These are phyloP conservation scores for Ceratonia siliqua DNA, from an alignment of 306 rosid species.

Conservation along the genomic window DNA sequence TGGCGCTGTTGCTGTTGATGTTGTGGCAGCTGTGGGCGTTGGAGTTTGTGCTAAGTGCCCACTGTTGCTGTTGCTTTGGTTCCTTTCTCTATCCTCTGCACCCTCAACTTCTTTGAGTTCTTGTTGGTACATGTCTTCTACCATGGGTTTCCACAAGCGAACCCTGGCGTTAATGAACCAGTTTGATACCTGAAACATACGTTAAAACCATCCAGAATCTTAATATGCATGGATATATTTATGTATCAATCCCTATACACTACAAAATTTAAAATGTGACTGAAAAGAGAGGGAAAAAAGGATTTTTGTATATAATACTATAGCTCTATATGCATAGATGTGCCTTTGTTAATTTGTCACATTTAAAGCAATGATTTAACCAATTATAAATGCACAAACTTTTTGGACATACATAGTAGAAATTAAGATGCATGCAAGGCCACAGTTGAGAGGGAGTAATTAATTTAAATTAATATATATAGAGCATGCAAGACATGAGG, in stretches of 20 bases:
- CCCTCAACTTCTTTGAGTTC: slow-evolving; percentile 67
- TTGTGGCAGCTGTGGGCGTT: slow-evolving; percentile 40
- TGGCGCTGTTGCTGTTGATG: slow-evolving; percentile 37
- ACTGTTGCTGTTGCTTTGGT: slow-evolving; percentile 44
- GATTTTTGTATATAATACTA: background rate
- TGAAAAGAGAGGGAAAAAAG: background rate
- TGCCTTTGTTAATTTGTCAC: background rate
- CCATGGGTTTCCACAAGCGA: slow-evolving; percentile 99
- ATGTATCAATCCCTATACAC: background rate
- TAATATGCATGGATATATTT: background rate
- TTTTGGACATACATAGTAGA: background rate
- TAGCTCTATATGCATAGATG: too few relatives aligned
- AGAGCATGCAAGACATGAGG: background rate
- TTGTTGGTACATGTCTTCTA: slow-evolving; percentile 98
- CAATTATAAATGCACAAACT: background rate
- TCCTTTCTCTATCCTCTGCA: slow-evolving; percentile 37
- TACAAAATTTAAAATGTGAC: background rate
- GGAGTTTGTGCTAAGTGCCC: slow-evolving; percentile 65
- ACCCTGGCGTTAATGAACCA: slow-evolving; percentile 99
- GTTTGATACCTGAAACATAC: slow-evolving; percentile 73
- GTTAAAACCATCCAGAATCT: background rate
- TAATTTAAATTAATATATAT: background rate
- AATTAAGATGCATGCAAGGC: background rate
- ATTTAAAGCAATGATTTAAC: background rate
- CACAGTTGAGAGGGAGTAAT: background rate